Evolutionary conservation across 805 yeast species (phyloP).

Genomic region (Saturnispora zaruensis): DNA sequence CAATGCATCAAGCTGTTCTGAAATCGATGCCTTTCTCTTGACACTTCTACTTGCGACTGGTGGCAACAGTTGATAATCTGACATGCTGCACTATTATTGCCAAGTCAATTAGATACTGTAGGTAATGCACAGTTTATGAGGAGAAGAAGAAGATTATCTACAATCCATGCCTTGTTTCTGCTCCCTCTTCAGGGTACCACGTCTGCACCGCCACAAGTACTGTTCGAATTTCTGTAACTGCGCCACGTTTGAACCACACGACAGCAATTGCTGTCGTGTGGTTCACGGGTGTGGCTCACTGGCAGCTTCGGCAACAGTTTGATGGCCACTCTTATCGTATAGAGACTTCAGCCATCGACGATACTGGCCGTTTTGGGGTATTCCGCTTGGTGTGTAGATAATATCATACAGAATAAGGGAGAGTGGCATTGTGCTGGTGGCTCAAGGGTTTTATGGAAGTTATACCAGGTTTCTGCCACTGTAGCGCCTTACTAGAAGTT

Average conservation of each 20-base stretch:
- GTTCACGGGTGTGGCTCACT: background rate
- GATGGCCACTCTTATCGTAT: background rate
- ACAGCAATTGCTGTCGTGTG: background rate
- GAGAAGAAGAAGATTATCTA: background rate
- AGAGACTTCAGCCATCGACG: background rate
- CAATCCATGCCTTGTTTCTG: background rate
- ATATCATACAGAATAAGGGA: background rate
- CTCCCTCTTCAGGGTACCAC: background rate
- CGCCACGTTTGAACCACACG: background rate
- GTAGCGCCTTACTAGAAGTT: background rate
- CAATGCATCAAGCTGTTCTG: conserved; percentile 3
- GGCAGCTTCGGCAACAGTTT: background rate
- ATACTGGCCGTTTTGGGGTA: background rate
- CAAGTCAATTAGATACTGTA: background rate
- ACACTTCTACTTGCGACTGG: background rate
- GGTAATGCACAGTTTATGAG: background rate
- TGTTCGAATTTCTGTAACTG: background rate
- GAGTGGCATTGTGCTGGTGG: background rate
- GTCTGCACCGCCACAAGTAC: background rate
- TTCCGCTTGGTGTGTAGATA: background rate
- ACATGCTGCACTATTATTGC: background rate
- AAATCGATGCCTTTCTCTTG: conserved; percentile 1
- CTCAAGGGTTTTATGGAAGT: too few relatives aligned
- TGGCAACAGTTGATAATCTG: background rate
- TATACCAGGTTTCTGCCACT: too few relatives aligned